Conservation (phyloP, 805 yeast species). For the Hanseniaspora lindneri region DNA sequence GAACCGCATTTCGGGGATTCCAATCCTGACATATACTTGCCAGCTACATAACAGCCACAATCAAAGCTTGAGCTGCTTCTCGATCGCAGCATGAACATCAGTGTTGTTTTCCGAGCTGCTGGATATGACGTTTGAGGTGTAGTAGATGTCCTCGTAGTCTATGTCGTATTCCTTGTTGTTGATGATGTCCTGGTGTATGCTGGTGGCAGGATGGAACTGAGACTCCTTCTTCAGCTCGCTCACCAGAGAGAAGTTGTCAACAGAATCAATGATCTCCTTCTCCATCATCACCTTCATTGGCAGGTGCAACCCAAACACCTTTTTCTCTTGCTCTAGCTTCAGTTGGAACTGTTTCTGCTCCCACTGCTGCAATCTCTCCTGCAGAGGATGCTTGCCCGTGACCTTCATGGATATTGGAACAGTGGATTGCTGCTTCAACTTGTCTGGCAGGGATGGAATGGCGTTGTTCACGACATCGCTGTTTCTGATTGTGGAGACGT, state of each 20-base stretch:
- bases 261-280: constrained; percentile 52
- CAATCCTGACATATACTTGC: too few relatives aligned
- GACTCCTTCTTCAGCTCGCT: constrained; percentile 14
- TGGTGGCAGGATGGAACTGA: constrained; percentile 41
- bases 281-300: constrained; percentile 92
- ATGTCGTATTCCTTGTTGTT: constrained; percentile 61
- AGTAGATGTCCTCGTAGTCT: constrained; percentile 91
- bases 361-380: constrained; percentile 66
- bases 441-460: constrained; percentile 60
- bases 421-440: constrained; percentile 53
- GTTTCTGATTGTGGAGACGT: constrained; percentile 41
- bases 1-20: too few relatives aligned
- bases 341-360: constrained; percentile 59
- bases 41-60: too few relatives aligned
- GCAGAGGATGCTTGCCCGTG: constrained; percentile 69
- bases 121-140: constrained; percentile 33
- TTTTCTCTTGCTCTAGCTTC: constrained; percentile 64
- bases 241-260: constrained; percentile 32
- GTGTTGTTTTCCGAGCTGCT: constrained; percentile 25
- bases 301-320: constrained; percentile 83
- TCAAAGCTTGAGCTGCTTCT: constrained; percentile 46
- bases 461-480: constrained; percentile 47
- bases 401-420: constrained; percentile 38
- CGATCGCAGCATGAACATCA: constrained; percentile 68
- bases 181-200: constrained; percentile 65